Base-by-base conservation (phyloP, 192 early-diverging fungal species). In the Coemansia umbellata region DNA sequence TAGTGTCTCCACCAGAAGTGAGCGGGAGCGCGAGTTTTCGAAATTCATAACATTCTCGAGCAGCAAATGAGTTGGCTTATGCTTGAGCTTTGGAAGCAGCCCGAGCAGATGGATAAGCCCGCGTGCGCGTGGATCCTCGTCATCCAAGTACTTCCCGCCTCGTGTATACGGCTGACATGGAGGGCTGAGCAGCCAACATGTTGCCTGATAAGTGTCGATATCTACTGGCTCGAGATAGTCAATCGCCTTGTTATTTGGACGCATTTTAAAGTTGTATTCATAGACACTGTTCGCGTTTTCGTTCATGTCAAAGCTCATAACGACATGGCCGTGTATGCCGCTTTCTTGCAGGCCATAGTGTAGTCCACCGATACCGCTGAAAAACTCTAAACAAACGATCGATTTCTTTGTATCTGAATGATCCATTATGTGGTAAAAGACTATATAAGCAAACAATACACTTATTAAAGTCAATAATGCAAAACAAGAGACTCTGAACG, bases 131-230 rank as follows among this genome's bases (percentile, higher is more conserved):
- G 55, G 48, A 28, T 74, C 71, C 21, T 68, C 55, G 58, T 84
- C 79, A 52, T 94, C 91, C 52, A 89, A 63, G 37, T 75, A 47
- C 40, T 91, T 92, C 15, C 93, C 92, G 17, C 87, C 90, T 10
- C 80, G 75, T 0, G 87, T 89, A 49, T 88, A 87, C 2, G 84
- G 82, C 78, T 97, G 94, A 52, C 94, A 97, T 0, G 94, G 94
- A 22, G 94, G 94, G 50, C 87, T 90, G 42, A 94, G 76, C 8
- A 97, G 75, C 94, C 94, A 95, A 42, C 85, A 86, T 60, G 88
- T 81, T 1, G 88, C 87, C 8, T 81, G 56, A 55, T 85, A 80
- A 67, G 69, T 82, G 27, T 74, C 71, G 14, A 74, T 67, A 37
- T 74, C 71, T 2, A 22, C 32, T 15, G 33, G 15, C 9, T 47